Percentiles rank a stretch among this genome's conserved stretches.
phyloP scores from a whole-genome alignment of 2,329 filamentous ascomycete species.

The Fusarium haematococcum region DNA sequence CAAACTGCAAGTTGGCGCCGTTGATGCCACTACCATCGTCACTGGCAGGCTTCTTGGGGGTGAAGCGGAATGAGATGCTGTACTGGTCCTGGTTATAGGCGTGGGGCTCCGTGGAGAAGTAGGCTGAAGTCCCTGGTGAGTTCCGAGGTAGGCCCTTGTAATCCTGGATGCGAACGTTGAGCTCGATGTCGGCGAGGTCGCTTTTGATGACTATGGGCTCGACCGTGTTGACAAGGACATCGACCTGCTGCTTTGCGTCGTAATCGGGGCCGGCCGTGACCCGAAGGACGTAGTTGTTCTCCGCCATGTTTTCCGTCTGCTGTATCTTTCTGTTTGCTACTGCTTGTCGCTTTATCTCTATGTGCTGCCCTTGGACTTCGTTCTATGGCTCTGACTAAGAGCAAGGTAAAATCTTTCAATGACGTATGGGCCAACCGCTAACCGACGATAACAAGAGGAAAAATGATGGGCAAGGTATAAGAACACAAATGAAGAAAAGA shows the following conservation, averaged over 20 bases:
- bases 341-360: background rate
- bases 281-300: slow-evolving; percentile 78
- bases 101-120: slow-evolving; percentile 81
- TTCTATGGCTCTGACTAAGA: background rate
- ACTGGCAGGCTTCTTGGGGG: slow-evolving; percentile 65
- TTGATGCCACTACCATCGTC: slow-evolving; percentile 62
- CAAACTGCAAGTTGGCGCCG: slow-evolving; percentile 84
- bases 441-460: background rate
- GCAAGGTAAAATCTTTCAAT: background rate
- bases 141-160: slow-evolving; percentile 76
- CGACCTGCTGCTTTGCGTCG: slow-evolving; percentile 75
- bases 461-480: background rate
- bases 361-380: background rate
- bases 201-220: slow-evolving; percentile 72
- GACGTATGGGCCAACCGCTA: slow-evolving; percentile 20
- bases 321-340: background rate
- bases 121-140: slow-evolving; percentile 77
- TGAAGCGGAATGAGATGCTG: slow-evolving; percentile 83
- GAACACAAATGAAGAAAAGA: background rate
- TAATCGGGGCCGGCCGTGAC: slow-evolving; percentile 87
- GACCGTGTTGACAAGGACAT: slow-evolving; percentile 80
- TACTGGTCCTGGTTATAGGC: slow-evolving; percentile 79
- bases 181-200: slow-evolving; percentile 71
- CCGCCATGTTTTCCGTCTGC: slow-evolving; percentile 60
- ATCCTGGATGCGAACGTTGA: slow-evolving; percentile 79